Evolutionary conservation across 2,329 filamentous ascomycete genomes (phyloP), one percentile per base, ranked within the genome.

Genomic region (Neonectria hederae): DNA sequence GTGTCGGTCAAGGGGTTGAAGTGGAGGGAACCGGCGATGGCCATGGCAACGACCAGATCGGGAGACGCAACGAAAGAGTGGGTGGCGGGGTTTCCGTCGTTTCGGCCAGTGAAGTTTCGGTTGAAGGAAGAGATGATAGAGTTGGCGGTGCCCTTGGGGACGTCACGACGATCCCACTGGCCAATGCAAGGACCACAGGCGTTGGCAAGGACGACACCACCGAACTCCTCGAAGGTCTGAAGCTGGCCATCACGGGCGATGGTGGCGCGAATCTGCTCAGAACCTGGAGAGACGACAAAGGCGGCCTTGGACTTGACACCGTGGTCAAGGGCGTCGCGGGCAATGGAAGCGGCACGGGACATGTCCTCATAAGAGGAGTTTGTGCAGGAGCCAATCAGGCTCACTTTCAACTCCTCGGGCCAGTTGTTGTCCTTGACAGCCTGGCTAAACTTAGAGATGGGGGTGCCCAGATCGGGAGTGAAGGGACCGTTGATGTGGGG

Each of bases 291-390:
- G 76, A 99, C 92, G 81, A 97, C 97, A 82, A 99, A 97, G 76
- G 94, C 92, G 2, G 93, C 89, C 74, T 91, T 93, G 42, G 96
- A 94, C 82, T 93, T 92, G 65, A 99, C 84, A 17, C 96, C 96
- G n/a, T 94, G 96, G 63, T 90, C 89, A 56, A 90, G 87, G 10
- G 96, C 96, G 79, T 97, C 94, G 79, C 95, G 94, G 63, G 98
- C 93, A 61, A 99, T 88, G 76, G 94, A 89, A 81, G 97, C 95
- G 14, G 94, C 93, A 66, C 95, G 91, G 38, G 94, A 97, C 96
- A 99, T 99, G 78, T 99, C 96, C 81, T 97, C 92, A 79, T 98
- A 99, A 2, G 96, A 98, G 79, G 93, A 97, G 86, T 99, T 99
- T 54, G 96, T 99, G 85, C 96, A 99, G 82, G 94, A 97, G 65